Conservation (phyloP, 495 filamentous ascomycete genomes). For the Trichoderma parareesei region DNA sequence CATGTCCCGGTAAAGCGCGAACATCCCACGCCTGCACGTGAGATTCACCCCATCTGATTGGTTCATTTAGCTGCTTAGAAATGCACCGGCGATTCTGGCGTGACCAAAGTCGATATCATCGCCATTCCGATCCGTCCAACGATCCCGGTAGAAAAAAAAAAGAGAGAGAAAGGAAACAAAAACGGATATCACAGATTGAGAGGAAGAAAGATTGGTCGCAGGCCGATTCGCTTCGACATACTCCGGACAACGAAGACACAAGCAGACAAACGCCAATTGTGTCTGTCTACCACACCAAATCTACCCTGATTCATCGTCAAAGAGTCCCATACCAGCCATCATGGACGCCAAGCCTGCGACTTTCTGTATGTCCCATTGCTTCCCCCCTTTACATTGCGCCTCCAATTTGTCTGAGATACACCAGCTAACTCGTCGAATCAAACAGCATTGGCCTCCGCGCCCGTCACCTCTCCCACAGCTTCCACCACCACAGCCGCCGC, state of each 20-base stretch:
- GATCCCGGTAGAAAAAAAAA: background rate
- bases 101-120: background rate
- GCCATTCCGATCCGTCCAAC: background rate
- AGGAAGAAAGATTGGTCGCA: too few relatives aligned
- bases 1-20: background rate
- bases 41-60: background rate
- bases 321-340: background rate
- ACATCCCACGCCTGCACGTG: slow-evolving; percentile 3
- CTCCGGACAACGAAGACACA: background rate
- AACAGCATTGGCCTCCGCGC: slow-evolving; percentile 3
- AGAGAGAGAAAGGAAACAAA: background rate
- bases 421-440: background rate
- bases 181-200: background rate
- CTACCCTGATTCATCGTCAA: background rate
- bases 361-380: background rate
- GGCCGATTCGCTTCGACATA: too few relatives aligned
- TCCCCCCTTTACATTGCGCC: background rate
- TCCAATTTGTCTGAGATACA: background rate
- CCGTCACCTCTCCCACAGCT: slow-evolving; percentile 12
- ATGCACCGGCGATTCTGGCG: slow-evolving; percentile 2
- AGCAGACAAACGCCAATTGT: too few relatives aligned
- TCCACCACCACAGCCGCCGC: slow-evolving; percentile 18
- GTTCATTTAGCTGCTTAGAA: background rate
- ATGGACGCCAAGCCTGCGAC: slow-evolving; percentile 6
- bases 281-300: too few relatives aligned